Evolutionary conservation across 441 rosid genomes (phyloP), one percentile per base, ranked within the genome.

Genomic region (Iberis amara): DNA sequence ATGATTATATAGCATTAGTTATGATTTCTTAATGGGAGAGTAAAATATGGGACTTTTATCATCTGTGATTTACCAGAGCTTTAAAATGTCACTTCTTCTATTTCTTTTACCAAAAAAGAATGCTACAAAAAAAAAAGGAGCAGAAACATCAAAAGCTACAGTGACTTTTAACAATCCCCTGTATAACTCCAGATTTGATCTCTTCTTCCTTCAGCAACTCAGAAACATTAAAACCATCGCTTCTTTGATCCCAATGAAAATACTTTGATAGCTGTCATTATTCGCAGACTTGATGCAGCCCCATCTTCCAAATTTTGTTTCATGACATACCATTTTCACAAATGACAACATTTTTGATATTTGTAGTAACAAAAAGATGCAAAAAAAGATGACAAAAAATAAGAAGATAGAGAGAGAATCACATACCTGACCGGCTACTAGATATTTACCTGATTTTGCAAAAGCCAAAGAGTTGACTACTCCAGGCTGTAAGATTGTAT

Each of bases 241-340:
- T 18, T 18, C 21, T 18, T 18, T 18, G 11, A 28, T 28, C 49
- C 12, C 59, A 65, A 57, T 28, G 32, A 38, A 13, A 47, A 40
- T 28, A 27, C 56, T 69, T 76, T 4, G 74, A 68, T 48, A 77
- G 80, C 66, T 94, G 4, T 97, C 96, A 58, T 89, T 86, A 47
- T 53, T 68, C 6, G 94, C 96, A 39, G 69, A 64, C 2, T 80
- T 70, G 52, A 60, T 21, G 30, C 57, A 66, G 7, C 89, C 95
- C 97, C 97, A 94, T 70, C 97, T 78, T 68, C 97, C 99, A 4
- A 94, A 76, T 7, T 96, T 83, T 3, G 91, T 90, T 66, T 94
- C 97, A 97, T 89, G 79, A 51, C 46, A 32, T 9, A 23, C 2
- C 7, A 1, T 52, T 15, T 10, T 33, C 43, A 37, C 36, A 43